phyloP scores from a whole-genome alignment of 2,329 filamentous ascomycete genomes.

The Penicillium expansum region DNA sequence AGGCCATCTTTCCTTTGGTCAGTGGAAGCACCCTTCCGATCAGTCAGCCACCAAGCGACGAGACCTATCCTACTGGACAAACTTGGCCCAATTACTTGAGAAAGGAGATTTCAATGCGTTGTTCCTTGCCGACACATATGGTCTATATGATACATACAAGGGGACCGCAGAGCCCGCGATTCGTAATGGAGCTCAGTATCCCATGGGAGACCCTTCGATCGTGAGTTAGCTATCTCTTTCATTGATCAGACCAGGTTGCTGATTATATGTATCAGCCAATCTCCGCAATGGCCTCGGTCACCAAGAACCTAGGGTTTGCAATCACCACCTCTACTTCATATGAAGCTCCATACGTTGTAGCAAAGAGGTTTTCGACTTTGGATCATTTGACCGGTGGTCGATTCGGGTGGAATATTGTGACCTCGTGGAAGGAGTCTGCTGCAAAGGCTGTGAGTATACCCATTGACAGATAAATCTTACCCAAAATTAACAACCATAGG shows the following conservation, averaged over 20 bases:
- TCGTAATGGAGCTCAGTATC: slow-evolving; percentile 36
- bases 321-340: slow-evolving; percentile 54
- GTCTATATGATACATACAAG: slow-evolving; percentile 44
- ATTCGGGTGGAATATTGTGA: slow-evolving; percentile 52
- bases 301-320: slow-evolving; percentile 46
- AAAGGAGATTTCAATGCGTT: slow-evolving; percentile 47
- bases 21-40: slow-evolving; percentile 33
- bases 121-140: slow-evolving; percentile 49
- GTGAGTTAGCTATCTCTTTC: background rate
- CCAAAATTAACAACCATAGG: slow-evolving; percentile 14
- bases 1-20: slow-evolving; percentile 38
- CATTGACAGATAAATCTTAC: background rate
- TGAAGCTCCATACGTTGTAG: slow-evolving; percentile 52
- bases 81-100: slow-evolving; percentile 46
- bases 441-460: background rate
- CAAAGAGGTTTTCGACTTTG: slow-evolving; percentile 51
- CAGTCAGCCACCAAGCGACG: slow-evolving; percentile 37
- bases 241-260: background rate
- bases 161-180: slow-evolving; percentile 32
- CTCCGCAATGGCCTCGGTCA: slow-evolving; percentile 46
- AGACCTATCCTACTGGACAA: slow-evolving; percentile 45
- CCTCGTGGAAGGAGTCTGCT: slow-evolving; percentile 41
- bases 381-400: slow-evolving; percentile 51
- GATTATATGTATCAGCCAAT: slow-evolving; percentile 24
- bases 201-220: slow-evolving; percentile 35